These are phyloP conservation scores for Colletotrichum kahawae DNA, from an alignment of 2,329 filamentous ascomycete genomes.

Conservation along the genomic window DNA sequence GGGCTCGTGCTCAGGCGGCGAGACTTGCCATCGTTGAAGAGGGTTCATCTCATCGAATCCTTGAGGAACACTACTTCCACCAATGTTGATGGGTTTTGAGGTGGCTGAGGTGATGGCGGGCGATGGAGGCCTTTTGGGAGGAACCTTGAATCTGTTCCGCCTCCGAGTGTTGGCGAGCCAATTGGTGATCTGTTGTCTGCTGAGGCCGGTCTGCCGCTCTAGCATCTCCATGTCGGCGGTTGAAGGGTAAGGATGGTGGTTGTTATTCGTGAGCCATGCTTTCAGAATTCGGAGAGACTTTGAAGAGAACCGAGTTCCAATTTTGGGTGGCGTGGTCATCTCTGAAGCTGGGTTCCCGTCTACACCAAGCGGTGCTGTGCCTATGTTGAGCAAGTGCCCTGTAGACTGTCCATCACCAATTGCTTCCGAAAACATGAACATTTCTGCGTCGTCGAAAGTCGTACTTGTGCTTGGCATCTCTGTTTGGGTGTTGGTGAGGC, in stretches of 20 bases:
- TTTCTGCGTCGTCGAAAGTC: neutral
- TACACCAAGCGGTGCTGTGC: neutral
- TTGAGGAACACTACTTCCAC: neutral
- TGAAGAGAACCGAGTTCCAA: constrained; percentile 27
- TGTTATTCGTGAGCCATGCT: constrained; percentile 21
- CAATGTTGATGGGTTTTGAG: neutral
- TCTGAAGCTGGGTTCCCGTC: neutral
- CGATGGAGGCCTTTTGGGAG: constrained; percentile 8
- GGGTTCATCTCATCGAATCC: constrained; percentile 11
- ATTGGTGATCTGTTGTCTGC: constrained; percentile 17
- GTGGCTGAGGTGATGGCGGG: constrained; percentile 1
- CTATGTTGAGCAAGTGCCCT: neutral
- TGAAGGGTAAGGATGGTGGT: constrained; percentile 3
- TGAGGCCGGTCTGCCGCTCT: constrained; percentile 8
- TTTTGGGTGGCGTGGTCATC: constrained; percentile 16
- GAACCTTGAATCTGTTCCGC: constrained; percentile 1
- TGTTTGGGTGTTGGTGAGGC: neutral
- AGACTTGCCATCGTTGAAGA: constrained; percentile 22
- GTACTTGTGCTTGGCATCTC: neutral
- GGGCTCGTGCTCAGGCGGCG: constrained; percentile 28
- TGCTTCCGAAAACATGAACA: neutral
- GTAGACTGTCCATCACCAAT: neutral
- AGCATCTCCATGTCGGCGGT: constrained; percentile 11
- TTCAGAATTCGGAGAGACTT: constrained; percentile 24
- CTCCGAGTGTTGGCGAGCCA: constrained; percentile 19